phyloP scores from a whole-genome alignment of 2,329 filamentous ascomycete species.

The Verticillium nonalfalfae region DNA sequence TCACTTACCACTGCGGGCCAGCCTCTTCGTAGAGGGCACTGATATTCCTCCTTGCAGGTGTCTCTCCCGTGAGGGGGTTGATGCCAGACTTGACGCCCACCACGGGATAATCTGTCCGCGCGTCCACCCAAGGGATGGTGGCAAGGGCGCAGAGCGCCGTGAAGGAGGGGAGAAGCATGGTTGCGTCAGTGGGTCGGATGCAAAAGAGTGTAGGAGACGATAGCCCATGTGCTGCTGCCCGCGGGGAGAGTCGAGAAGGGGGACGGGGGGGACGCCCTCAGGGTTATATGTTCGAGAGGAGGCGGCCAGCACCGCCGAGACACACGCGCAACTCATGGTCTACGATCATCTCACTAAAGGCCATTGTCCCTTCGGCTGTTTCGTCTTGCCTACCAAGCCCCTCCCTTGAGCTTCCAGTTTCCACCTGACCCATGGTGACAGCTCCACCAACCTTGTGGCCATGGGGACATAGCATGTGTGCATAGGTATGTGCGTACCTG shows the following conservation, averaged over 20 bases:
- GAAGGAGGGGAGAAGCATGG: slow-evolving; percentile 3
- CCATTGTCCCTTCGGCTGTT: not conserved
- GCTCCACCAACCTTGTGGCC: not conserved
- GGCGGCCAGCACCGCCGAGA: not conserved
- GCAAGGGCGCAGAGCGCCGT: slow-evolving; percentile 2
- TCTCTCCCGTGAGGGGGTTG: slow-evolving; percentile 26
- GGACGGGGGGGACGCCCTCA: not conserved
- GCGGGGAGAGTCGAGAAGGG: not conserved
- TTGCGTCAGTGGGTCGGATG: not conserved
- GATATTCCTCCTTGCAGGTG: slow-evolving; percentile 40
- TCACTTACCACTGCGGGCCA: slow-evolving; percentile 36
- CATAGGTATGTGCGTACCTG: not conserved
- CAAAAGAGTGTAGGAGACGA: not conserved
- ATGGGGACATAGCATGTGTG: not conserved
- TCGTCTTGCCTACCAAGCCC: not conserved
- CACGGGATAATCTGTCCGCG: slow-evolving; percentile 16
- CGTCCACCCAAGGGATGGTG: not conserved
- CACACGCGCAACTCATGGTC: not conserved
- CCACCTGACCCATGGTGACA: not conserved
- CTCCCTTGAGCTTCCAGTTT: not conserved
- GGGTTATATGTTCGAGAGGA: slow-evolving; percentile 1
- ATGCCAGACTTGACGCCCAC: slow-evolving; percentile 31
- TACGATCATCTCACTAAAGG: not conserved
- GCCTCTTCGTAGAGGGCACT: slow-evolving; percentile 33
- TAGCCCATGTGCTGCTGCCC: not conserved